These are phyloP conservation scores for Lactarius trivialis DNA, from an alignment of 768 basidiomycete genomes.

Conservation along the genomic window DNA sequence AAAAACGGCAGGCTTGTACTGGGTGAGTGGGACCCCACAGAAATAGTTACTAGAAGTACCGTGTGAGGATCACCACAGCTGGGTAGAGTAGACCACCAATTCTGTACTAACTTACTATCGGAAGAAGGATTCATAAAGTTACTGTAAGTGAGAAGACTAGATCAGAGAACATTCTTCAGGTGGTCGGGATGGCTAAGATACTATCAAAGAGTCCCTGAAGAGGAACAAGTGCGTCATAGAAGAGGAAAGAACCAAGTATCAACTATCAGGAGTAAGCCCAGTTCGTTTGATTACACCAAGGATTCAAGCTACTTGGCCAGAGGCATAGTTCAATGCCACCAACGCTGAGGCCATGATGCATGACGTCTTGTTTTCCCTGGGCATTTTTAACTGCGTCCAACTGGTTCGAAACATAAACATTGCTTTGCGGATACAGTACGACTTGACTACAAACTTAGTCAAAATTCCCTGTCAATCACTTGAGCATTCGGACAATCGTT, in stretches of 20 bases:
- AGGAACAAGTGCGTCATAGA: conserved; percentile 22
- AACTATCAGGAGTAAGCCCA: neutral
- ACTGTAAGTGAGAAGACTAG: too few relatives aligned
- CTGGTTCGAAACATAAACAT: conserved; percentile 26
- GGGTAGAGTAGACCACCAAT: neutral
- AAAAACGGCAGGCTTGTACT: neutral
- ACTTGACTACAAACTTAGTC: conserved; percentile 23
- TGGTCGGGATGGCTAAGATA: conserved; percentile 16
- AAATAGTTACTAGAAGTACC: neutral
- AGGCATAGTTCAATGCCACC: neutral
- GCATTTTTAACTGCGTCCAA: neutral
- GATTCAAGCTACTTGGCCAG: neutral
- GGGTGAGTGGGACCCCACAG: neutral
- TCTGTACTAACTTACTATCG: neutral
- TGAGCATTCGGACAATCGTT: neutral
- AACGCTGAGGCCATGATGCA: neutral
- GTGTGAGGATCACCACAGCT: neutral
- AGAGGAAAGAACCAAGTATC: neutral
- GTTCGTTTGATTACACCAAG: neutral
- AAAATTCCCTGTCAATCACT: conserved; percentile 4
- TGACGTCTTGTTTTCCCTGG: neutral
- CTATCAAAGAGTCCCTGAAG: conserved; percentile 20
- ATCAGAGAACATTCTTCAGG: neutral
- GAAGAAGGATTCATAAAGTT: neutral
- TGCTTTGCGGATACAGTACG: neutral